A percentile compares a stretch with the other conserved stretches of the same genome.
phyloP scores from a whole-genome alignment of 139 green algal genomes.

The Zygnema cylindricum region DNA sequence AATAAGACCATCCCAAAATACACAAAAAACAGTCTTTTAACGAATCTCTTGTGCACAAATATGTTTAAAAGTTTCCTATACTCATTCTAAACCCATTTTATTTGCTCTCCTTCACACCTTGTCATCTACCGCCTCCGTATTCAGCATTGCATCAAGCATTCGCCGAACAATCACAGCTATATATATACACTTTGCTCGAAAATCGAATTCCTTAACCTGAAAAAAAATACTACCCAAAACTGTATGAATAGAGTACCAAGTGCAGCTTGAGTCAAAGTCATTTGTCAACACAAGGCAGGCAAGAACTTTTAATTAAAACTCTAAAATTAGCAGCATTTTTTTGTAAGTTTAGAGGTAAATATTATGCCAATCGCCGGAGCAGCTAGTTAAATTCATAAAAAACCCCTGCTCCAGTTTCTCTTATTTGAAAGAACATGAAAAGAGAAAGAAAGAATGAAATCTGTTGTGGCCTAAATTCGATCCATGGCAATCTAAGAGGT shows the following conservation, averaged over 20 bases:
- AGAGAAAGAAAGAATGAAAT: no score
- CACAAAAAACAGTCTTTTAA: background rate
- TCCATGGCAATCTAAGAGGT: conserved; percentile 9
- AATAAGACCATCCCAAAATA: no score
- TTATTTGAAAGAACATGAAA: no score
- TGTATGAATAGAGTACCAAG: no score
- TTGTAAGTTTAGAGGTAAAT: no score
- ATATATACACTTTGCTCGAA: conserved; percentile 85
- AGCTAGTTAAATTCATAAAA: no score
- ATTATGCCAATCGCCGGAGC: no score
- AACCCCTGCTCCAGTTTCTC: no score
- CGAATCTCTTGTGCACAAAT: background rate
- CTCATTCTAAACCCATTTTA: background rate
- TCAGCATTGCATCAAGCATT: conserved; percentile 89
- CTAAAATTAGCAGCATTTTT: no score
- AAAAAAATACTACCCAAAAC: background rate
- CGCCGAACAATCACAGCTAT: conserved; percentile 90
- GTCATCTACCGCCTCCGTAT: conserved; percentile 91
- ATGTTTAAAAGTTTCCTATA: conserved; percentile 12
- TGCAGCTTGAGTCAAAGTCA: no score
- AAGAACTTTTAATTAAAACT: no score
- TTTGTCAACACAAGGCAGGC: no score
- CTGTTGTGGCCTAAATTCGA: background rate
- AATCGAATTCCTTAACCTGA: conserved; percentile 80
- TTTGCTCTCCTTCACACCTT: conserved; percentile 60